A percentile compares a stretch with the other conserved stretches of the same genome.
Evolutionary conservation across 2,329 filamentous ascomycete genomes (phyloP).

Genomic region (Mollisia scopiformis): DNA sequence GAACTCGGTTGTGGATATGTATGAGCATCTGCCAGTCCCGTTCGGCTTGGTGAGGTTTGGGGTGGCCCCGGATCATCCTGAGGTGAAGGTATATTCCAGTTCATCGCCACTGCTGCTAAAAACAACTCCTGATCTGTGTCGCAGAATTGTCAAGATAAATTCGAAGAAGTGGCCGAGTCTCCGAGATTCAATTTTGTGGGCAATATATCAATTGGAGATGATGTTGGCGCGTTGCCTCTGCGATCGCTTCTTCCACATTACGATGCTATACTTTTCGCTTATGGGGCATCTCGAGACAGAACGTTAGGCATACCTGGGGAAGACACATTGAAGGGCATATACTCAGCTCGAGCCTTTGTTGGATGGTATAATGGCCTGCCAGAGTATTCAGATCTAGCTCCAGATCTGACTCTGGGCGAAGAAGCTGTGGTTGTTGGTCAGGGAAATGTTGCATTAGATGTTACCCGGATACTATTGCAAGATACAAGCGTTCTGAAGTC

Average conservation of each 20-base stretch:
- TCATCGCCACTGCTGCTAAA: not conserved
- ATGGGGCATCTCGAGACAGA: constrained; percentile 85
- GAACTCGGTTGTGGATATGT: constrained; percentile 86
- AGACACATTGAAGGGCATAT: constrained; percentile 69
- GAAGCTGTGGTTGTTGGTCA: constrained; percentile 90
- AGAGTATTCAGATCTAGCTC: constrained; percentile 72
- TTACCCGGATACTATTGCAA: constrained; percentile 83
- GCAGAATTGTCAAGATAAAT: constrained; percentile 93
- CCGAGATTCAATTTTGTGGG: constrained; percentile 88
- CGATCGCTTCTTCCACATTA: constrained; percentile 76
- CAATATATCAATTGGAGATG: constrained; percentile 77
- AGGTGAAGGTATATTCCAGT: constrained; percentile 75
- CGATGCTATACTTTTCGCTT: constrained; percentile 89
- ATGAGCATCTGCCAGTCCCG: constrained; percentile 88
- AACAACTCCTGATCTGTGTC: not conserved
- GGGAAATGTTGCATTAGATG: constrained; percentile 94
- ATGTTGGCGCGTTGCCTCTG: constrained; percentile 62
- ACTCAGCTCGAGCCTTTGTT: constrained; percentile 90
- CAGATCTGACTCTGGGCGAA: constrained; percentile 74
- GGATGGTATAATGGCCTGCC: constrained; percentile 98
- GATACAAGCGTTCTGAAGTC: constrained; percentile 72
- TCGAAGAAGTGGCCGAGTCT: constrained; percentile 82
- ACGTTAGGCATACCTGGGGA: constrained; percentile 82
- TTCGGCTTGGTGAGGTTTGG: constrained; percentile 92
- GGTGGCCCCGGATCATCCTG: constrained; percentile 96